A percentile compares a stretch with the other conserved stretches of the same genome.
phyloP scores from a whole-genome alignment of 2,329 filamentous ascomycete genomes.

The Botrytis deweyae region DNA sequence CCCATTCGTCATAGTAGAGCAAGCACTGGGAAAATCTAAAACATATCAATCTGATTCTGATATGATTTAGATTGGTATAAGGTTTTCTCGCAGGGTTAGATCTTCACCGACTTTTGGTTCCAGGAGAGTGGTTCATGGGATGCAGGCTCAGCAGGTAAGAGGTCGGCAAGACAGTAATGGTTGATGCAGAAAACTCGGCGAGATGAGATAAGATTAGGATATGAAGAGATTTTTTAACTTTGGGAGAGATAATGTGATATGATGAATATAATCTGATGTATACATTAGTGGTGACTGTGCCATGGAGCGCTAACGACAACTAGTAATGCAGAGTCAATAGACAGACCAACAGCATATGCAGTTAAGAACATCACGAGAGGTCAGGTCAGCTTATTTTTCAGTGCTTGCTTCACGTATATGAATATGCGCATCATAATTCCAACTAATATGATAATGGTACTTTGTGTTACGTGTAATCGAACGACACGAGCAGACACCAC shows the following conservation, averaged over 20 bases:
- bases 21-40: background rate
- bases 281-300: background rate
- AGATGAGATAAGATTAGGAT: background rate
- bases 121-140: constrained; percentile 15
- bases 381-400: constrained; percentile 7
- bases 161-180: background rate
- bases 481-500: background rate
- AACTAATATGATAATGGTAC: background rate
- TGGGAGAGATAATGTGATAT: background rate
- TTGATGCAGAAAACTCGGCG: background rate
- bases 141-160: background rate
- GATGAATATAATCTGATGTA: background rate
- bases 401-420: background rate
- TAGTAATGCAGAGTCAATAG: background rate
- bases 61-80: background rate
- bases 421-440: background rate
- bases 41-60: background rate
- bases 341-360: background rate
- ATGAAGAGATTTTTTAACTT: background rate
- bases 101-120: constrained; percentile 21
- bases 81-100: background rate
- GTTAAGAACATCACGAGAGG: background rate
- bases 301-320: background rate
- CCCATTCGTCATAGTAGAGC: background rate
- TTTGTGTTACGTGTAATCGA: background rate